phyloP scores from a whole-genome alignment of 768 basidiomycete genomes.

The Bullera alba region DNA sequence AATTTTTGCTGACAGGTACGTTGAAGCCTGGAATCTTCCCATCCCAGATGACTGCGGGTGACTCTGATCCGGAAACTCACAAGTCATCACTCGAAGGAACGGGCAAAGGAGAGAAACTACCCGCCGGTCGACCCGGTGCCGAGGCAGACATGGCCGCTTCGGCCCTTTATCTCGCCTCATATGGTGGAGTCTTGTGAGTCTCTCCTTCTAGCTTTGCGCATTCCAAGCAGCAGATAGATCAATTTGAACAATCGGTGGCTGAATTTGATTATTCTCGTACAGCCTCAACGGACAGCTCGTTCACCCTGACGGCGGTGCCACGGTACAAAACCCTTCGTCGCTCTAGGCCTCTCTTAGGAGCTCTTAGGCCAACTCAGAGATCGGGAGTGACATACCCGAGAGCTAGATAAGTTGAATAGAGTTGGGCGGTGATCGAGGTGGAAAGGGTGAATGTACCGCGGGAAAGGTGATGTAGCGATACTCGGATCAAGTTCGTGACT shows the following conservation, averaged over 20 bases:
- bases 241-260: not conserved
- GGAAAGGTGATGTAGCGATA: too few species aligned
- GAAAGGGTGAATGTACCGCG: too few species aligned
- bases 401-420: too few species aligned
- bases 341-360: too few species aligned
- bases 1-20: not conserved
- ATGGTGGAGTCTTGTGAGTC: slow-evolving; percentile 31
- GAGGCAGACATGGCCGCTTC: slow-evolving; percentile 38
- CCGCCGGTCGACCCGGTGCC: slow-evolving; percentile 30
- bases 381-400: too few species aligned
- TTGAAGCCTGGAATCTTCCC: slow-evolving; percentile 31
- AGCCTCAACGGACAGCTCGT: slow-evolving; percentile 32
- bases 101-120: slow-evolving; percentile 22
- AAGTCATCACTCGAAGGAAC: slow-evolving; percentile 26
- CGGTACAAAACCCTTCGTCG: slow-evolving; percentile 11
- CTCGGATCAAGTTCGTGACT: too few species aligned
- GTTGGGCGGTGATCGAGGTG: too few species aligned
- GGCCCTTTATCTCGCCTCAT: slow-evolving; percentile 22
- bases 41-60: slow-evolving; percentile 30
- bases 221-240: too few species aligned
- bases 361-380: too few species aligned
- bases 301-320: slow-evolving; percentile 35
- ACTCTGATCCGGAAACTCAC: slow-evolving; percentile 17
- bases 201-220: too few species aligned
- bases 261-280: not conserved